Conservation (phyloP, 2,329 filamentous ascomycete species). For the Thermoascus crustaceus region DNA sequence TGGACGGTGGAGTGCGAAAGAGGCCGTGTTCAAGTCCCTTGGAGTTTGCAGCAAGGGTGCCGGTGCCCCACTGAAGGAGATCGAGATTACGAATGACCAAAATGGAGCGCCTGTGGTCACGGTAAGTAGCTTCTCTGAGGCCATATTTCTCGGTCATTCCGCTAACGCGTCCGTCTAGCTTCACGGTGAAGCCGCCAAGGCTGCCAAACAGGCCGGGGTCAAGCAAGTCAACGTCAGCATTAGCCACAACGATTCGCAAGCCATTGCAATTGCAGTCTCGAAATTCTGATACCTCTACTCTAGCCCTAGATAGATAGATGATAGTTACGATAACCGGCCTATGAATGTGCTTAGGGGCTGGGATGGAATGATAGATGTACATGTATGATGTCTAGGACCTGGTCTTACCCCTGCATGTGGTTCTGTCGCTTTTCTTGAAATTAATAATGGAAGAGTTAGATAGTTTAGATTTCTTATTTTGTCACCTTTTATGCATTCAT, state of each 20-base stretch:
- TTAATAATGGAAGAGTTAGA: too few species aligned
- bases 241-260: conserved; percentile 89
- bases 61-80: conserved; percentile 84
- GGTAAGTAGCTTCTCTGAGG: conserved; percentile 50
- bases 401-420: not conserved
- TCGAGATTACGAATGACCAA: conserved; percentile 78
- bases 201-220: conserved; percentile 77
- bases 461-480: too few species aligned
- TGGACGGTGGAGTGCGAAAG: conserved; percentile 93
- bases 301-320: not conserved
- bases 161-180: conserved; percentile 53
- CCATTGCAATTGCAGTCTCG: conserved; percentile 86
- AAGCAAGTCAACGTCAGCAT: conserved; percentile 89
- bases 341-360: not conserved
- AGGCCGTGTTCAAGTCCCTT: conserved; percentile 95
- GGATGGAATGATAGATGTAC: not conserved
- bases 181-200: conserved; percentile 71
- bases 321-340: too few species aligned
- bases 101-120: conserved; percentile 75
- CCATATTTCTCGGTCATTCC: conserved; percentile 6
- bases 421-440: too few species aligned
- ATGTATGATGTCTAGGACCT: not conserved
- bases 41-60: conserved; percentile 80
- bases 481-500: too few species aligned
- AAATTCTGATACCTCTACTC: conserved; percentile 48